Percentiles rank a stretch among this genome's conserved stretches.
phyloP scores from a whole-genome alignment of 805 yeast species.

The Ogataea dorogensis region DNA sequence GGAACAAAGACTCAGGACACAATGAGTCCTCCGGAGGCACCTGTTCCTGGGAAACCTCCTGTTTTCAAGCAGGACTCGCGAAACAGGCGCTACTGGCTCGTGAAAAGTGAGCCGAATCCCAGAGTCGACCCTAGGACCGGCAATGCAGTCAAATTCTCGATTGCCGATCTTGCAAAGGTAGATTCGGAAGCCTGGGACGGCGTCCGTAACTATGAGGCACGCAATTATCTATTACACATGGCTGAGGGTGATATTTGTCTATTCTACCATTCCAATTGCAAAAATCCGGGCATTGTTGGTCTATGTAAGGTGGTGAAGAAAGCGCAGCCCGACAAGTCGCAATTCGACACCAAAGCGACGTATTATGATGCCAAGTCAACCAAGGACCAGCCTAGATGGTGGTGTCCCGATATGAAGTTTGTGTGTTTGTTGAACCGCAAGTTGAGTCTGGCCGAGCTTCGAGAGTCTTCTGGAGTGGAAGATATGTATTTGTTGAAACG shows the following conservation, averaged over 20 bases:
- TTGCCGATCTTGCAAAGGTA: conserved; percentile 40
- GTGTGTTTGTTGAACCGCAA: conserved; percentile 42
- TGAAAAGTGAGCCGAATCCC: conserved; percentile 54
- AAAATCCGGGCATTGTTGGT: conserved; percentile 55
- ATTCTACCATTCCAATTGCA: conserved; percentile 57
- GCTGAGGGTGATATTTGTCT: conserved; percentile 44
- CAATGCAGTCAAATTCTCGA: conserved; percentile 47
- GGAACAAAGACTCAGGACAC: not conserved
- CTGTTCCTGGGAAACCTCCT: conserved; percentile 36
- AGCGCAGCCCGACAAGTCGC: conserved; percentile 41
- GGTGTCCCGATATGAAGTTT: conserved; percentile 52
- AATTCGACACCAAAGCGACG: conserved; percentile 41
- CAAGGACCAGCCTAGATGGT: conserved; percentile 48
- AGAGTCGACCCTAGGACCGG: conserved; percentile 48
- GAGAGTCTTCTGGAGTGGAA: conserved; percentile 30
- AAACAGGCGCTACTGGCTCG: conserved; percentile 46
- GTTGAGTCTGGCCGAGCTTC: conserved; percentile 40
- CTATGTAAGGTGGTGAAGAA: conserved; percentile 37
- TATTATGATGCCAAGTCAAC: conserved; percentile 50
- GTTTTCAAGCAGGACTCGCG: conserved; percentile 28
- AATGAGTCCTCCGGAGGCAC: conserved; percentile 21
- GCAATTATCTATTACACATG: conserved; percentile 51
- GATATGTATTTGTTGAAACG: conserved; percentile 48
- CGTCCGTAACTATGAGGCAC: conserved; percentile 57
- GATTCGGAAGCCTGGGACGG: conserved; percentile 56